phyloP scores from a whole-genome alignment of 371 early-diverging fungal species.

The Rhizomucor pusillus region DNA sequence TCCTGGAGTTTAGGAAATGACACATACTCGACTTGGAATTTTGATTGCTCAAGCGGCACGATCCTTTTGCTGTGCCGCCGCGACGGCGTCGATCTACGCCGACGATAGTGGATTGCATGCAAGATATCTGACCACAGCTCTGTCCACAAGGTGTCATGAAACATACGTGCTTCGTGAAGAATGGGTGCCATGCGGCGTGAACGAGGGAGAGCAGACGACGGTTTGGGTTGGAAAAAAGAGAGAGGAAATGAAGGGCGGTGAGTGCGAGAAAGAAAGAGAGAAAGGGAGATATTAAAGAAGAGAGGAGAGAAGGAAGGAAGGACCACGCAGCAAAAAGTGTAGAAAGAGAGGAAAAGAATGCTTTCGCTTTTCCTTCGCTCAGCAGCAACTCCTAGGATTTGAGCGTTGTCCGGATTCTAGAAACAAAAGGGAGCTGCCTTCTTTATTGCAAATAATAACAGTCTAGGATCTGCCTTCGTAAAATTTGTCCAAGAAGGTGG shows the following conservation, averaged over 20 bases:
- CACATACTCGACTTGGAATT: neutral
- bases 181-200: constrained; percentile 2
- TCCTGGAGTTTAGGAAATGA: constrained; percentile 1
- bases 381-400: neutral
- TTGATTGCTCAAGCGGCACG: neutral
- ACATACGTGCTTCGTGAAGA: neutral
- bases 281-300: neutral
- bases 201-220: neutral
- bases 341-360: neutral
- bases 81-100: neutral
- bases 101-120: neutral
- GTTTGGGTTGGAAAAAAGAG: neutral
- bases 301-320: neutral
- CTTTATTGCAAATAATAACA: neutral
- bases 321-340: neutral
- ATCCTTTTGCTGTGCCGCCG: neutral
- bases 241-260: too few species aligned
- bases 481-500: constrained; percentile 82
- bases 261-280: neutral
- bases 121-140: neutral
- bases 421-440: neutral
- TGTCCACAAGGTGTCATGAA: neutral
- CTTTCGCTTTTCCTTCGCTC: too few species aligned
- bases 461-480: constrained; percentile 69
- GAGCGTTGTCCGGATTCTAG: neutral